Percentiles rank a stretch among this genome's conserved stretches.
Evolutionary conservation across 179 eudicot species (phyloP).

Genomic region (Amaranthus tricolor): DNA sequence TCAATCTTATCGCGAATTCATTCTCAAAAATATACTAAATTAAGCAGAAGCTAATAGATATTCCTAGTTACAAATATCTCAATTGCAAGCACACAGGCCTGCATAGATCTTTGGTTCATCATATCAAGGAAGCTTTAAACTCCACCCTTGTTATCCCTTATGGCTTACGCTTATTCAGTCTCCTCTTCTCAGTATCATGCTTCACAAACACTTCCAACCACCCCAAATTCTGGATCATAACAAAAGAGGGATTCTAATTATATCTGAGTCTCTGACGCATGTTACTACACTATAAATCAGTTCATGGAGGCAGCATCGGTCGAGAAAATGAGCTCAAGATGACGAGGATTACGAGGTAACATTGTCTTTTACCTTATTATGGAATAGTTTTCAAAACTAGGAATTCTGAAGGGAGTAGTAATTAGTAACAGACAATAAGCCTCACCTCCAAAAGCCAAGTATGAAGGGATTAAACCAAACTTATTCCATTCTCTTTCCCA

Average conservation of each 20-base stretch:
- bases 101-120: background rate
- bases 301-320: background rate
- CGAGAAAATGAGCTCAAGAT: too few species aligned
- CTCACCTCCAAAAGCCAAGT: background rate
- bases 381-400: background rate
- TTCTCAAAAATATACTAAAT: background rate
- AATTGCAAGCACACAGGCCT: background rate
- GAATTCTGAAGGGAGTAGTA: background rate
- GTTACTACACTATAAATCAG: background rate
- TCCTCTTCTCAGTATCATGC: background rate
- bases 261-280: background rate
- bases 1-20: background rate
- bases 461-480: background rate
- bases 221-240: background rate
- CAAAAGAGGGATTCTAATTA: too few species aligned
- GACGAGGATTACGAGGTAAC: too few species aligned
- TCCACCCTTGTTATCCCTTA: background rate
- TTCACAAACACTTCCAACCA: background rate
- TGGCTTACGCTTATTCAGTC: background rate
- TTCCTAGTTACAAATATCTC: background rate
- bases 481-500: background rate
- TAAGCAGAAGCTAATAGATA: background rate
- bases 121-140: slow-evolving; percentile 1
- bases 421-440: background rate
- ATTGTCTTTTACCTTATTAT: too few species aligned